Evolutionary conservation across 2,329 filamentous ascomycete species (phyloP), one percentile per base, ranked within the genome.

Genomic region (Sporothrix phasma): DNA sequence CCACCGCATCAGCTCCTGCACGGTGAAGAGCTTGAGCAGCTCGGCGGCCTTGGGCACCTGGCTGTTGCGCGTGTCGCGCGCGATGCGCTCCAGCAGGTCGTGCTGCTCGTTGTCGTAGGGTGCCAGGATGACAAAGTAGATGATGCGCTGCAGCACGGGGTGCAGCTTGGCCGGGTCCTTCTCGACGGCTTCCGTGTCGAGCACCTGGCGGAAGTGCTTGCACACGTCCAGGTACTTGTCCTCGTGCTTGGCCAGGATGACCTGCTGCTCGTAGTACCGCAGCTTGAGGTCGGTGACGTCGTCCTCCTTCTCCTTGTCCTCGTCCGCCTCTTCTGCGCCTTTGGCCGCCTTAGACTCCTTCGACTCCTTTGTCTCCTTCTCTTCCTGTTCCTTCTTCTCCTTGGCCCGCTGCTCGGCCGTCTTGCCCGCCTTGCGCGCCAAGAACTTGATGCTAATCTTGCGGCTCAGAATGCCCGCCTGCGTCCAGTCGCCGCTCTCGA

Each of bases 31-130:
- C 77, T 95, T 95, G 65, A 99, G 83, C 8, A 99, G 84, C 72
- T 92, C 87, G 34, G 90, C 88, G 68, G 97, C 93, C 64, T 87
- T 82, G 3, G 90, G 79, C 2, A 97, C 85, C 73, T 88, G 84
- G 11, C 85, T 78, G 74, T 92, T 92, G 68, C 94, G 89, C 7
- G 88, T 79, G 75, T 99, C 94, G 75, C 87, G 85, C 74, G 92
- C 85, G 70, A 99, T 89, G 72, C 94, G 90, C 78, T 99, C 92
- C 66, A 99, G 87, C 63, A 99, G 88, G 71, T 99, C 94, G 70
- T 93, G 94, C 76, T 99, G 94, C 76, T 99, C 94, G 76, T 99
- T 99, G 79, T 99, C 93, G 77, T 97, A 92, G 7, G 94, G 92
- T 7, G 94, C 90, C 61, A 99, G 88, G 69, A 97, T 94, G 74